Evolutionary conservation across 140 eudicot species (phyloP).

Genomic region (Erigeron philadelphicus): DNA sequence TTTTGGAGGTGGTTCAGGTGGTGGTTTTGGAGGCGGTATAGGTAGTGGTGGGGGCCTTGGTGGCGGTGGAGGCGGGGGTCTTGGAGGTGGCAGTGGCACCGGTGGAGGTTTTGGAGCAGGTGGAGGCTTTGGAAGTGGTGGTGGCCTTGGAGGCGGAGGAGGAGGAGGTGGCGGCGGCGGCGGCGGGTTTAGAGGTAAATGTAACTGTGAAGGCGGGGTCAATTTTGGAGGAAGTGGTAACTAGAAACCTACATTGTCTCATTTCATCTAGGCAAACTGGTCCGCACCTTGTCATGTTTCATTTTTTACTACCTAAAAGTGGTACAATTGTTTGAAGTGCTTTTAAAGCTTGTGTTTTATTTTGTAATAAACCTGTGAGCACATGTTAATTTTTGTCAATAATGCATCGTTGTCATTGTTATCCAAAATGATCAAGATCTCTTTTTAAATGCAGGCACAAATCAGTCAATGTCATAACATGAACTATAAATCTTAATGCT

Average conservation of each 20-base stretch:
- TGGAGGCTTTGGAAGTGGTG: constrained; percentile 26
- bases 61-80: constrained; percentile 26
- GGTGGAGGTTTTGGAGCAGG: constrained; percentile 37
- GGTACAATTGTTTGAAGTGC: not conserved
- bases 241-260: not conserved
- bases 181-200: constrained; percentile 7
- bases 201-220: constrained; percentile 21
- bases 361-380: constrained; percentile 3
- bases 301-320: constrained; percentile 6
- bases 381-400: constrained; percentile 1
- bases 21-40: constrained; percentile 23
- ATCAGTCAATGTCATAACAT: not conserved
- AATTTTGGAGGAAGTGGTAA: constrained; percentile 24
- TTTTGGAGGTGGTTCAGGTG: constrained; percentile 26
- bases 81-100: constrained; percentile 23
- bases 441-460: not conserved
- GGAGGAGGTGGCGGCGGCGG: constrained; percentile 21
- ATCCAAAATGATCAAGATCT: not conserved
- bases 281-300: not conserved
- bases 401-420: not conserved
- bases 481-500: not conserved
- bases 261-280: not conserved
- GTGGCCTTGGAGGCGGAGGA: constrained; percentile 25
- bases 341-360: not conserved
- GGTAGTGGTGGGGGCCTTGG: constrained; percentile 29